A percentile compares a stretch with the other conserved stretches of the same genome.
These are phyloP conservation scores for Metschnikowia cerradonensis DNA, from an alignment of 805 yeast genomes.

Conservation along the genomic window DNA sequence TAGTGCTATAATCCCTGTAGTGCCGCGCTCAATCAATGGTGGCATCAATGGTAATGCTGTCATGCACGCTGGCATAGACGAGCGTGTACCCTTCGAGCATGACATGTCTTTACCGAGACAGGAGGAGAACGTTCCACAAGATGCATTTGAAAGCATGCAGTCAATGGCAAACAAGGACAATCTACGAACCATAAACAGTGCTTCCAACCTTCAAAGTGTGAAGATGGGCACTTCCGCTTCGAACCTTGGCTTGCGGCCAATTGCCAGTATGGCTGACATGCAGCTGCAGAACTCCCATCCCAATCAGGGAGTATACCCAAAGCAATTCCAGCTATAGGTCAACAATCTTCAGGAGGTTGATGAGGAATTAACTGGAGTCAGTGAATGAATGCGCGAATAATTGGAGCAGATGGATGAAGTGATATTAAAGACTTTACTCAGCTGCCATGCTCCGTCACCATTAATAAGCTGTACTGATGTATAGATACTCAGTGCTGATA, in stretches of 20 bases:
- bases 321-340: conserved; percentile 9
- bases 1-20: neutral
- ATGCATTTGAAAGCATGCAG: neutral
- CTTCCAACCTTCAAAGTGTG: conserved; percentile 27
- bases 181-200: conserved; percentile 29
- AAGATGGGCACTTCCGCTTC: conserved; percentile 7
- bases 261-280: conserved; percentile 18
- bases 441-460: neutral
- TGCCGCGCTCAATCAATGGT: neutral
- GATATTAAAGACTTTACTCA: neutral
- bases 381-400: neutral
- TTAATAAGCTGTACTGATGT: neutral
- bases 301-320: conserved; percentile 6
- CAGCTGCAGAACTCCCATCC: conserved; percentile 7
- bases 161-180: conserved; percentile 9
- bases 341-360: too few relatives aligned
- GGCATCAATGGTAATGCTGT: neutral
- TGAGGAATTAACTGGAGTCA: too few relatives aligned
- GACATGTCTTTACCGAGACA: neutral
- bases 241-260: conserved; percentile 13
- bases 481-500: neutral
- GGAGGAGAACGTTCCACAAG: neutral
- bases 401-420: too few relatives aligned
- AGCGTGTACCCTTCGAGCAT: conserved; percentile 2
- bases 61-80: neutral